Conservation (phyloP, 2,329 filamentous ascomycete species). For the Penicillium sp. region DNA sequence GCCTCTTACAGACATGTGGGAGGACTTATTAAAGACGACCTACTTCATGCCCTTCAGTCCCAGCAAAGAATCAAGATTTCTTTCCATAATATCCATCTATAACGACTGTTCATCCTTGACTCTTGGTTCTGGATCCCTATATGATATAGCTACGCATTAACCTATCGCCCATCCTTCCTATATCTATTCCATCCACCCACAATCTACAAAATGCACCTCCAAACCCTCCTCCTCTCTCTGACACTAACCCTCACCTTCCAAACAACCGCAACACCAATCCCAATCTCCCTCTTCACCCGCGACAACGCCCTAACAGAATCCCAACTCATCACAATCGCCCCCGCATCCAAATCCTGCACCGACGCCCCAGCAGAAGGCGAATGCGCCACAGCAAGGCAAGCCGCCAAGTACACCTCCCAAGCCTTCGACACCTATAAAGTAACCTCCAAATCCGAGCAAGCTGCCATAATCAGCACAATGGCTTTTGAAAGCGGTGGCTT, state of each 20-base stretch:
- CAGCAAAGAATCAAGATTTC: neutral
- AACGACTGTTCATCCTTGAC: neutral
- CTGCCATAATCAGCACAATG: slow-evolving; percentile 68
- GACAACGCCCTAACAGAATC: slow-evolving; percentile 23
- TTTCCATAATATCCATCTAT: neutral
- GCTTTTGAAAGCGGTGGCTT: slow-evolving; percentile 69
- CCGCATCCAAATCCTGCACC: slow-evolving; percentile 55
- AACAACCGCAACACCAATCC: slow-evolving; percentile 13
- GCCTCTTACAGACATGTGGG: neutral
- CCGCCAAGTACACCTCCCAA: slow-evolving; percentile 55
- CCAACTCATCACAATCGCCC: slow-evolving; percentile 51
- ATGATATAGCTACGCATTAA: neutral
- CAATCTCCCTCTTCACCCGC: neutral
- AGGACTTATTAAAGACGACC: slow-evolving; percentile 5
- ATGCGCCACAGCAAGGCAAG: slow-evolving; percentile 64
- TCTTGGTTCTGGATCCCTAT: neutral
- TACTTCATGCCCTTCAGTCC: neutral
- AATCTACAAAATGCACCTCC: slow-evolving; percentile 3
- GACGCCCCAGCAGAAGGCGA: slow-evolving; percentile 50
- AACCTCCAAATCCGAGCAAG: slow-evolving; percentile 57
- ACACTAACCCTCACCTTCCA: slow-evolving; percentile 11
- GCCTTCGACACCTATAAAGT: slow-evolving; percentile 61
- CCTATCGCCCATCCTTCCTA: neutral
- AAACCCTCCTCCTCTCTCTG: slow-evolving; percentile 11
- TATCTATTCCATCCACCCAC: neutral